These are phyloP conservation scores for Aquanectria penicillioides DNA, from an alignment of 2,329 filamentous ascomycete species.

Conservation along the genomic window DNA sequence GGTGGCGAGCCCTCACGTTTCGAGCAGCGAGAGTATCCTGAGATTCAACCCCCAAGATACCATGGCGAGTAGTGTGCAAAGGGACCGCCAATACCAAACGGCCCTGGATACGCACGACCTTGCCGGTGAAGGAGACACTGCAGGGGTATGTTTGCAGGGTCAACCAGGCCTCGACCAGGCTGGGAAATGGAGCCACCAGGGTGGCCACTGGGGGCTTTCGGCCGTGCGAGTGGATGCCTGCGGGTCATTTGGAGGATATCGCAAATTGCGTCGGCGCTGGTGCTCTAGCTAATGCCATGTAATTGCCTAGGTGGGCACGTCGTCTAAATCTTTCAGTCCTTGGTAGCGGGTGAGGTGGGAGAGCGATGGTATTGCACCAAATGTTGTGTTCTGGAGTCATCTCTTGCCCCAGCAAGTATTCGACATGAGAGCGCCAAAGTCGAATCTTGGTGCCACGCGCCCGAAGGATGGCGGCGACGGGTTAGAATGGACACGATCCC, in stretches of 20 bases:
- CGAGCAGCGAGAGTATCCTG: conserved; percentile 12
- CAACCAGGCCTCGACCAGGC: conserved; percentile 2
- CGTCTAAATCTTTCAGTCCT: conserved; percentile 1
- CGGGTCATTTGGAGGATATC: conserved; percentile 30
- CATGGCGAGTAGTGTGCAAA: neutral
- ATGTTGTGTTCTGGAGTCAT: too few species aligned
- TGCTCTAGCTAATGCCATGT: conserved; percentile 6
- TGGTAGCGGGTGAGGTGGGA: neutral
- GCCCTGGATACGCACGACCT: conserved; percentile 15
- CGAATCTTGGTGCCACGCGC: conserved; percentile 26
- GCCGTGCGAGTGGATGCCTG: conserved; percentile 32
- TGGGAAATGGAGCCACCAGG: conserved; percentile 14
- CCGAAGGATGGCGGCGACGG: neutral
- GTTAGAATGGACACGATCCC: neutral
- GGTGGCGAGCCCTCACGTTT: neutral
- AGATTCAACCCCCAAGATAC: conserved; percentile 9
- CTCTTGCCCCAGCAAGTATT: neutral
- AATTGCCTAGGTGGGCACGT: conserved; percentile 7
- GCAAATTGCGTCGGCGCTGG: conserved; percentile 38
- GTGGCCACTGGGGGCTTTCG: conserved; percentile 4
- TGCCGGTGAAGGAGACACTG: conserved; percentile 15
- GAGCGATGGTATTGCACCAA: too few species aligned
- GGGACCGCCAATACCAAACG: neutral
- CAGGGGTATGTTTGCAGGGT: conserved; percentile 10
- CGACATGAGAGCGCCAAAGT: conserved; percentile 1